Evolutionary conservation across 2,329 filamentous ascomycete genomes (phyloP).

Genomic region (Hypocreales sp.): DNA sequence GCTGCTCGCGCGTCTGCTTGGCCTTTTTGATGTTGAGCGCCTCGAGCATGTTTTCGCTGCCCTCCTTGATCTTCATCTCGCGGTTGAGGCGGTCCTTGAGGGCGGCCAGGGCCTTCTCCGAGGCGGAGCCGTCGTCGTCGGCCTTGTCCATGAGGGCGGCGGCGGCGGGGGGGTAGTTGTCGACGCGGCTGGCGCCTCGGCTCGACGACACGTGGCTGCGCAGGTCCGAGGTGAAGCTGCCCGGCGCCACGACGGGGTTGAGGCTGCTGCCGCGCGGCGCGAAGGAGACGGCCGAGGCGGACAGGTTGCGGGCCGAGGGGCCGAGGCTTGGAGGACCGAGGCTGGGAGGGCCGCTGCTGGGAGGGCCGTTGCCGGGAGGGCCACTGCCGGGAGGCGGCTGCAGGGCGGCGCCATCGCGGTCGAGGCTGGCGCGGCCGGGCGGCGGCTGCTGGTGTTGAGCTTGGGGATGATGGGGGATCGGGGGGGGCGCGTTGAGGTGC

Average conservation of each 20-base stretch:
- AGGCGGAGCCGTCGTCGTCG: slow-evolving; percentile 35
- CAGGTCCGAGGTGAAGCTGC: slow-evolving; percentile 82
- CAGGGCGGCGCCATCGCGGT: slow-evolving; percentile 35
- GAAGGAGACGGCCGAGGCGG: slow-evolving; percentile 43
- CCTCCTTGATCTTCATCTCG: slow-evolving; percentile 95
- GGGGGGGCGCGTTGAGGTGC: slow-evolving; percentile 16
- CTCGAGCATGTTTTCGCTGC: slow-evolving; percentile 94
- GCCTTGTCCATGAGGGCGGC: slow-evolving; percentile 39
- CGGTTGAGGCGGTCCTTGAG: slow-evolving; percentile 80
- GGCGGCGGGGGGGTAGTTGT: slow-evolving; percentile 19
- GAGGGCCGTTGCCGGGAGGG: slow-evolving; percentile 13
- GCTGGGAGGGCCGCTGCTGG: too few species aligned
- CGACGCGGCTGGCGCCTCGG: slow-evolving; percentile 20
- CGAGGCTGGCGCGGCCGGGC: slow-evolving; percentile 27
- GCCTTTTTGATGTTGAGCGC: slow-evolving; percentile 87
- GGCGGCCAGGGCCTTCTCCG: slow-evolving; percentile 59
- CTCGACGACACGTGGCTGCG: slow-evolving; percentile 46
- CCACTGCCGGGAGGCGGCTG: slow-evolving; percentile 36
- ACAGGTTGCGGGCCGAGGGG: slow-evolving; percentile 34
- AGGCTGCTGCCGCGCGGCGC: slow-evolving; percentile 54
- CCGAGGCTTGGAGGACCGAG: too few species aligned
- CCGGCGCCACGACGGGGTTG: slow-evolving; percentile 54
- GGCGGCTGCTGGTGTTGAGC: slow-evolving; percentile 15
- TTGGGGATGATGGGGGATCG: neutral
- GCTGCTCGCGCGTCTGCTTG: slow-evolving; percentile 84